Conservation (phyloP, 1,284 basidiomycete species). For the Grifola frondosa region DNA sequence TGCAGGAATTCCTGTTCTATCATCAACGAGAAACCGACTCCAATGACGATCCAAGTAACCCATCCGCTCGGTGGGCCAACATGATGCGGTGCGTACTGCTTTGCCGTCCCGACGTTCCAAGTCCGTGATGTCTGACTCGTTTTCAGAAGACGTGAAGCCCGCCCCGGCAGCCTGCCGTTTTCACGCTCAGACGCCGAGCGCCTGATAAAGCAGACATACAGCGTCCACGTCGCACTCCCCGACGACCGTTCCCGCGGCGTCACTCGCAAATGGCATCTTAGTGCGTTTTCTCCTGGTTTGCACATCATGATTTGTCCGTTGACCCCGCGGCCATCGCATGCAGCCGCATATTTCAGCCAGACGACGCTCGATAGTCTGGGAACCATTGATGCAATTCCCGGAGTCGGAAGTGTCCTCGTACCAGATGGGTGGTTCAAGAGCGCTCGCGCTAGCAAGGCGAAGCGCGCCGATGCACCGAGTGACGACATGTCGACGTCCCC, state of each 20-base stretch:
- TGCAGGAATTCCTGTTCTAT: conserved; percentile 78
- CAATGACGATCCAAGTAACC: conserved; percentile 60
- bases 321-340: conserved; percentile 2
- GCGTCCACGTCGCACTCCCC: conserved; percentile 71
- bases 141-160: conserved; percentile 27
- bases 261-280: conserved; percentile 78
- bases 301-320: too few species aligned
- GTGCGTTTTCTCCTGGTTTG: conserved; percentile 42
- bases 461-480: conserved; percentile 45
- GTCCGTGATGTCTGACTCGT: conserved; percentile 1
- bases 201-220: conserved; percentile 82
- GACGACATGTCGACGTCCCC: conserved; percentile 26
- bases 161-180: conserved; percentile 18
- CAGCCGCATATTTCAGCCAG: conserved; percentile 81
- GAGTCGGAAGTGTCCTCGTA: conserved; percentile 60
- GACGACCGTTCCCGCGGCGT: conserved; percentile 61
- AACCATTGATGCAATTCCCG: conserved; percentile 64
- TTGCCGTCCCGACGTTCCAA: conserved; percentile 4
- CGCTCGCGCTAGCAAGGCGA: conserved; percentile 63
- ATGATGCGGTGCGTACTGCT: conserved; percentile 56
- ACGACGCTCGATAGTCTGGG: conserved; percentile 64
- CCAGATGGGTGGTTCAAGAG: conserved; percentile 77
- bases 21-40: conserved; percentile 75
- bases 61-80: conserved; percentile 71
- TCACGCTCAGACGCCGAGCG: conserved; percentile 32